Evolutionary conservation across 2,329 filamentous ascomycete species (phyloP).

Genomic region (Diaporthe vaccinii): DNA sequence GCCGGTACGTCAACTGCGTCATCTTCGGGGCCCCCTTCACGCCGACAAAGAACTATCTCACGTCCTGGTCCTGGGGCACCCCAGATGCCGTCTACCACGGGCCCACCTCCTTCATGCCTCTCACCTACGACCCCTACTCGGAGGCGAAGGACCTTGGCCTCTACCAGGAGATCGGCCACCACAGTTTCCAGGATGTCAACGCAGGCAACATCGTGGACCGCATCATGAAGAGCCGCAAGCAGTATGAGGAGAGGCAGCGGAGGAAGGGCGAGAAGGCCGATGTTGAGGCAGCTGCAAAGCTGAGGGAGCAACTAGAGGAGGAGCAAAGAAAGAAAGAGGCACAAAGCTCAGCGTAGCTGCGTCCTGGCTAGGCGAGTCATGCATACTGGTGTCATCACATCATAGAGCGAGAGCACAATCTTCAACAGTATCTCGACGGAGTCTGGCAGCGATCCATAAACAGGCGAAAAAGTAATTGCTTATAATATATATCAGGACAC

Average conservation of each 20-base stretch:
- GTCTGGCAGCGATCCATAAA: conserved; percentile 16
- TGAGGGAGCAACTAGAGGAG: conserved; percentile 73
- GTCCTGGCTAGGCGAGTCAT: too few relatives aligned
- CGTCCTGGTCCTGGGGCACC: conserved; percentile 78
- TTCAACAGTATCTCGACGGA: conserved; percentile 7
- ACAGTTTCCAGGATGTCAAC: conserved; percentile 83
- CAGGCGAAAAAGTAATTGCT: not conserved
- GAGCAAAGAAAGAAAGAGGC: conserved; percentile 66
- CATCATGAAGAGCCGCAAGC: conserved; percentile 86
- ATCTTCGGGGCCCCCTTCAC: conserved; percentile 92
- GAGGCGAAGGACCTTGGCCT: conserved; percentile 87
- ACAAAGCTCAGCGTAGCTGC: conserved; percentile 31
- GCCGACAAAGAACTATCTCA: conserved; percentile 84
- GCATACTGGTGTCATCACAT: not conserved
- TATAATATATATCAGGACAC: not conserved
- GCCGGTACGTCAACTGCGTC: conserved; percentile 90
- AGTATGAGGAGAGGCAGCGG: conserved; percentile 92
- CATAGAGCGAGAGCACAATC: not conserved
- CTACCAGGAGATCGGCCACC: conserved; percentile 81
- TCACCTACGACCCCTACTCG: conserved; percentile 84
- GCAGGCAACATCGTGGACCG: conserved; percentile 83
- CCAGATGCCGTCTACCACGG: conserved; percentile 93
- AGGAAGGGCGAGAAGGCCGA: conserved; percentile 90
- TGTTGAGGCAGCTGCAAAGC: conserved; percentile 75
- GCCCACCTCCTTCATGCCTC: conserved; percentile 90